Evolutionary conservation across 2,329 filamentous ascomycete species (phyloP), one percentile per base, ranked within the genome.

Genomic region (Monosporascus sp.): DNA sequence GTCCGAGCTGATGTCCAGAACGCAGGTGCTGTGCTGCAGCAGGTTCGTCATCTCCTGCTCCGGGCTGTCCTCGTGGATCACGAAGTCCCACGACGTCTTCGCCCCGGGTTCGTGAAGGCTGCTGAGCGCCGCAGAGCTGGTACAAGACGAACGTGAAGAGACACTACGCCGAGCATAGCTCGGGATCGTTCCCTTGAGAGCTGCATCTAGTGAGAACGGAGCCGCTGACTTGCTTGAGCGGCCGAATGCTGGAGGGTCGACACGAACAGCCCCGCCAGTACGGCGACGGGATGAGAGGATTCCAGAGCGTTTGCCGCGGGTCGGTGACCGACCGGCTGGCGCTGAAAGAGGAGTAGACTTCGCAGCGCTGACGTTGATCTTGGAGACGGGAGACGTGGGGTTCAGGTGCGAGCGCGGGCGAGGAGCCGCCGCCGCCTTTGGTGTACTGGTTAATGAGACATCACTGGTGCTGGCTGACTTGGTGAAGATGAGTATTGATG

Each of bases 41-140:
- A 96, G 76, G 65, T 96, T 97, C 63, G 91, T 90, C 72, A 94
- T 89, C 67, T 96, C 87, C 67, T 97, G 89, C 67, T 96, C 89
- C 7, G 88, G 83, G 0, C 89, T 90, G 70, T 99, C 93, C 67
- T 96, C 90, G 67, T 97, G 87, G 65, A 99, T 97, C 54, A 93
- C 88, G 67, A 99, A 97, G 75, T 88, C 88, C 92, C 91, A 97
- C 54, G 79, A 79, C 36, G 83, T 78, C 66, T 87, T 82, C 62
- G 79, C 69, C 50, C 80, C 76, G 22, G 76, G 66, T 55, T 76
- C 74, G 43, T 71, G 58, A 37, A 80, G 65, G 45, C 65, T 62
- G 51, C 59, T 53, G 60, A 66, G 54, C 48, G 68, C 62, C 53
- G 64, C 49, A 52, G 64, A 62, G 58, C 64, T 65, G 50, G 67